Base-by-base conservation (phyloP, 768 basidiomycete species). In the Hygrocybe coccinea region DNA sequence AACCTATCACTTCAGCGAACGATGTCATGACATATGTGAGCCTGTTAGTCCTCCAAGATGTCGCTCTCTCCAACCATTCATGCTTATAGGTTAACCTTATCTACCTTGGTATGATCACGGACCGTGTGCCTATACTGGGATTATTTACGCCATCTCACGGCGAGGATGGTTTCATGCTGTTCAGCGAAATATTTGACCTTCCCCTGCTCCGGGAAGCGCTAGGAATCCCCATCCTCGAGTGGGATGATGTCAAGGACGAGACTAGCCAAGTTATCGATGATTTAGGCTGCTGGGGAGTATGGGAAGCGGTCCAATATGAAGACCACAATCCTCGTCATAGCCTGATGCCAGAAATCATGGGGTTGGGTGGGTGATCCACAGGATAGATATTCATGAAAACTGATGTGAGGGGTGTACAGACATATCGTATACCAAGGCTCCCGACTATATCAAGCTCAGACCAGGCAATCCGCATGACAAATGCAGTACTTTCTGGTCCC, bases 161-260 rank as follows among this genome's bases (percentile, higher is more conserved):
- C 47, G 69, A 68, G 5, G 67, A 70, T 34, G 76, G 77, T n/a
- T 75, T 76, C 14, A 74, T 83, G 41, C 69, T 79, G 21, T 83
- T 85, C 60, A 76, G 81, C 25, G 76, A 81, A 29, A 77, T 86
- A 1, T 85, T 85, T 59, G 82, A 86, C 60, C 66, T 85, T 45
- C 75, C 78, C 0, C 73, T 78, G 11, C 72, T 85, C 7, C 69
- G 76, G 25, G 64, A 72, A 49, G 62, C 64, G 14, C 62, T 84
- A 22, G 69, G 74, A 17, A 69, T 62, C 35, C 78, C 83, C 0
- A 62, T 86, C 9, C 62, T 86, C 4, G 84, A 86, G 67, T 86
- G 84, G 84, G 71, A 77, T 48, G 76, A 85, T 58, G 76, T 86
- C 44, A 85, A 86, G 63, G 69, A 78, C 54, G 14, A 19, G 10